Evolutionary conservation across 495 filamentous ascomycete species (phyloP).

Genomic region (Penicillium paxilli): DNA sequence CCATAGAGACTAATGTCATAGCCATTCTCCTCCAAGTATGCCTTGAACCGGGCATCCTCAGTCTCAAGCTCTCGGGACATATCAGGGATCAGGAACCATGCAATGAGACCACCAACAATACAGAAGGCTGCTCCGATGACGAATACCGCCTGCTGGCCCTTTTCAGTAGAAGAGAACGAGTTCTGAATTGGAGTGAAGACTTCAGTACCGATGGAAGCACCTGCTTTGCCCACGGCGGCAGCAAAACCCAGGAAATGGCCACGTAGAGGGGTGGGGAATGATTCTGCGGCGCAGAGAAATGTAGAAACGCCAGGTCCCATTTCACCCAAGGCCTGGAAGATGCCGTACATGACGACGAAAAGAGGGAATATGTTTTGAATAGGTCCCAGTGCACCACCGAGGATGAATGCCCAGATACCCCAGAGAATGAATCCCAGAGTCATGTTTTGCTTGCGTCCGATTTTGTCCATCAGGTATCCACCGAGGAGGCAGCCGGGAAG

Average conservation of each 20-base stretch:
- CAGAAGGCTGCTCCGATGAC: constrained; percentile 46
- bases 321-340: constrained; percentile 47
- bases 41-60: constrained; percentile 44
- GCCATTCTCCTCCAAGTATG: constrained; percentile 43
- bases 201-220: constrained; percentile 48
- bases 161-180: constrained; percentile 31
- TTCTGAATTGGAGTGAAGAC: constrained; percentile 47
- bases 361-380: constrained; percentile 47
- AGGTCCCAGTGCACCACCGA: constrained; percentile 42
- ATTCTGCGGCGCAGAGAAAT: constrained; percentile 46
- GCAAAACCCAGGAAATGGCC: constrained; percentile 51
- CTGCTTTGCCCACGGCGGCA: constrained; percentile 50
- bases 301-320: constrained; percentile 50
- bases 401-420: constrained; percentile 46
- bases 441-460: constrained; percentile 49
- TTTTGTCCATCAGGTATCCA: constrained; percentile 46
- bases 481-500: constrained; percentile 48
- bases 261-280: constrained; percentile 51
- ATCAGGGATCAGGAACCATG: constrained; percentile 49
- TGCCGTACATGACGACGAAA: constrained; percentile 53
- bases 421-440: constrained; percentile 42
- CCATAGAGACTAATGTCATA: constrained; percentile 31
- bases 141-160: constrained; percentile 48
- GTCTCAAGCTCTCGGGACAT: constrained; percentile 44
- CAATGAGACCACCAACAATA: constrained; percentile 36